Conservation (phyloP, 2,329 filamentous ascomycete species). For the Aspergillus oerlinghausenensis region DNA sequence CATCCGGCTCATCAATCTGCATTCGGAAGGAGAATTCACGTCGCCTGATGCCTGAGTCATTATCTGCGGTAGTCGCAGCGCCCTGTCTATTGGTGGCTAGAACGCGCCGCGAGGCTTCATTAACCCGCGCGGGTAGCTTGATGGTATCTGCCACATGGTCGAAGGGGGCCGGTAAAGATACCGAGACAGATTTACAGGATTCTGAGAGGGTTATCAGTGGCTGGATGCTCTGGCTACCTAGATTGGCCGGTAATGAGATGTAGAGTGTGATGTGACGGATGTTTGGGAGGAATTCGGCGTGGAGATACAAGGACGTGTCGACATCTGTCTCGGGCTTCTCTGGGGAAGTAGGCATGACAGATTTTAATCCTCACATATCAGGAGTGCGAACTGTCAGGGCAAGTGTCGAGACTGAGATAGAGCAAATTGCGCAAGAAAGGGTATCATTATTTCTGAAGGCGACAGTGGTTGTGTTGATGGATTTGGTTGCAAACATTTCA, state of each 20-base stretch:
- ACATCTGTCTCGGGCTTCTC: slow-evolving; percentile 6
- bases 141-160: slow-evolving; percentile 36
- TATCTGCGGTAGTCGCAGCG: background rate
- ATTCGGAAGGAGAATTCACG: slow-evolving; percentile 53
- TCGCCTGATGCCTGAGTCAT: slow-evolving; percentile 4
- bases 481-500: slow-evolving; percentile 9
- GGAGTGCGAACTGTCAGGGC: background rate
- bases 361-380: background rate
- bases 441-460: background rate
- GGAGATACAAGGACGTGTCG: slow-evolving; percentile 38
- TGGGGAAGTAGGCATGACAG: background rate
- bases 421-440: background rate
- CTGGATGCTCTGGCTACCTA: slow-evolving; percentile 5
- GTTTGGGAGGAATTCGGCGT: slow-evolving; percentile 58
- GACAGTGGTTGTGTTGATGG: background rate
- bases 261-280: slow-evolving; percentile 58
- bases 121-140: slow-evolving; percentile 43
- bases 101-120: slow-evolving; percentile 20
- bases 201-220: slow-evolving; percentile 29
- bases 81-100: slow-evolving; percentile 13
- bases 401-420: background rate
- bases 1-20: slow-evolving; percentile 42
- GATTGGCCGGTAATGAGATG: slow-evolving; percentile 40
- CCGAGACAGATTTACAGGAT: slow-evolving; percentile 31
- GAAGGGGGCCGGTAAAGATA: slow-evolving; percentile 30